Evolutionary conservation across 179 eudicot genomes (phyloP).

Genomic region (Spinacia oleracea): DNA sequence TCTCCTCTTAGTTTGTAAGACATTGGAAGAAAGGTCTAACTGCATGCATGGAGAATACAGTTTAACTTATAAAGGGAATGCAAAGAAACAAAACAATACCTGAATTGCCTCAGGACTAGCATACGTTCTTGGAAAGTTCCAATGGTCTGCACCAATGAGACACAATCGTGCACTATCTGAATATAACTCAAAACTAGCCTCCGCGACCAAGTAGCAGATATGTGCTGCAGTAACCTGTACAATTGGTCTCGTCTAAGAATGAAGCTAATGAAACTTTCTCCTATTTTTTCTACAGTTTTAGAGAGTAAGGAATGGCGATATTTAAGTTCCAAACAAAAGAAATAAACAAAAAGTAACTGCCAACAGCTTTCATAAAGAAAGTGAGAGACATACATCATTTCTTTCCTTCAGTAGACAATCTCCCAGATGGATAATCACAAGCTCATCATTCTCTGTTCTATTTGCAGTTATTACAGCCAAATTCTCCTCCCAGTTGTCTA

Average conservation of each 20-base stretch:
- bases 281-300: neutral
- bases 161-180: conserved; percentile 89
- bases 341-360: conserved; percentile 1
- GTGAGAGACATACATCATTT: conserved; percentile 59
- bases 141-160: conserved; percentile 95
- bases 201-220: conserved; percentile 92
- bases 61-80: neutral
- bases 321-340: conserved; percentile 5
- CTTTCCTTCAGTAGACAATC: conserved; percentile 88
- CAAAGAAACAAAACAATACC: conserved; percentile 44
- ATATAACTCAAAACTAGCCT: conserved; percentile 77
- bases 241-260: conserved; percentile 17
- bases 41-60: neutral
- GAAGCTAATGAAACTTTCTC: neutral
- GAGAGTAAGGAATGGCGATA: neutral
- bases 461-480: conserved; percentile 89
- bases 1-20: neutral
- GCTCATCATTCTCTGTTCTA: conserved; percentile 94
- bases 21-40: neutral
- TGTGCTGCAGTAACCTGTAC: conserved; percentile 86
- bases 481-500: conserved; percentile 95
- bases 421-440: conserved; percentile 92
- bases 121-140: conserved; percentile 86
- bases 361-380: conserved; percentile 8
- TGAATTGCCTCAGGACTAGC: conserved; percentile 97